phyloP scores from a whole-genome alignment of 257 asterid genomes.

The Schizonepeta tenuifolia region DNA sequence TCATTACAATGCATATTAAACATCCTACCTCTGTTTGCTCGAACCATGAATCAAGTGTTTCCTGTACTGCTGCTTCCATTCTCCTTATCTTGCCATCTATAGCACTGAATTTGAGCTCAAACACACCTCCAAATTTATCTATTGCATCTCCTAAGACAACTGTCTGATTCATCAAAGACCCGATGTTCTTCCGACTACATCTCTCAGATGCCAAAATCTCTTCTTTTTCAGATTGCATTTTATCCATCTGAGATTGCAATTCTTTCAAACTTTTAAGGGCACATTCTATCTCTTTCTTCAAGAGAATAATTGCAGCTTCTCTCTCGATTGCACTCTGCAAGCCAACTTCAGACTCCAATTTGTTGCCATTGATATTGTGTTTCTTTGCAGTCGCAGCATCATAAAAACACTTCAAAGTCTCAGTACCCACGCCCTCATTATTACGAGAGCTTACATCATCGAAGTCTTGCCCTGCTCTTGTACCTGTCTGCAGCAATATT shows the following conservation, averaged over 20 bases:
- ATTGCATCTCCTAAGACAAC: conserved; percentile 55
- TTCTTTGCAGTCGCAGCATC: conserved; percentile 26
- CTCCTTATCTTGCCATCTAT: conserved; percentile 60
- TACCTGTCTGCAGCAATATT: conserved; percentile 74
- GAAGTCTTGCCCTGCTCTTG: conserved; percentile 40
- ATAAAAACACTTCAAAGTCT: conserved; percentile 19
- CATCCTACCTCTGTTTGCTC: conserved; percentile 69
- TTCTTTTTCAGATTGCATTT: conserved; percentile 61
- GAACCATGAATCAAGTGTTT: conserved; percentile 61
- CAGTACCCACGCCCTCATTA: conserved; percentile 32
- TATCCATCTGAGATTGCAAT: conserved; percentile 72
- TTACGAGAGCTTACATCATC: conserved; percentile 34
- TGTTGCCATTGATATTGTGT: conserved; percentile 26
- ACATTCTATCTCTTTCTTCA: conserved; percentile 72
- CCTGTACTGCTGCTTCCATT: conserved; percentile 53
- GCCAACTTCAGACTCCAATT: conserved; percentile 32
- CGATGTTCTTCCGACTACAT: conserved; percentile 51
- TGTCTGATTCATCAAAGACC: conserved; percentile 50
- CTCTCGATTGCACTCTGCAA: conserved; percentile 45
- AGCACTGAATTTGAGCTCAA: conserved; percentile 48
- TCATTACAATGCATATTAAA: neutral
- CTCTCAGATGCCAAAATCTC: conserved; percentile 57
- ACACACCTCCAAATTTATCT: conserved; percentile 57
- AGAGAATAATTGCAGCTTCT: conserved; percentile 60
- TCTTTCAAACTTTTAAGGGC: conserved; percentile 71